Conservation (phyloP, 2,329 filamentous ascomycete genomes). For the Epichloe elymi region DNA sequence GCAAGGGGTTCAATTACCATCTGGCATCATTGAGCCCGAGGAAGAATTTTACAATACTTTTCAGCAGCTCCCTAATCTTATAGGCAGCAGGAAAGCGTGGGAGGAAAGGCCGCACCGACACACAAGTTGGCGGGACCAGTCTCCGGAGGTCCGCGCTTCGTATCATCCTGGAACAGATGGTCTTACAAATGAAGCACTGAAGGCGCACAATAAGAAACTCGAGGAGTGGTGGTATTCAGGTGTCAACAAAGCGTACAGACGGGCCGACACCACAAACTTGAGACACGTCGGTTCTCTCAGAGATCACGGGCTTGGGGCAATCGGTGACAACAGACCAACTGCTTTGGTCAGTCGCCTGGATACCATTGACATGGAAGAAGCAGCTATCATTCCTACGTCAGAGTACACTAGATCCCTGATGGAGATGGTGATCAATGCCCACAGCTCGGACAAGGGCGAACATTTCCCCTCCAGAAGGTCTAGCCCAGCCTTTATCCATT, state of each 20-base stretch:
- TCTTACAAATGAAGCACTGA: constrained; percentile 12
- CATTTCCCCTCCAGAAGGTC: neutral
- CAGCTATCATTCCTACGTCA: neutral
- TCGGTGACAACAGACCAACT: constrained; percentile 1
- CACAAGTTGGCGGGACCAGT: constrained; percentile 1
- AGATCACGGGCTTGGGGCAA: neutral
- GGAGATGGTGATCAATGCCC: neutral
- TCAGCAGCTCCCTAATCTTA: neutral
- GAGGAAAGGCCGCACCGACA: neutral
- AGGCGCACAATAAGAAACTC: constrained; percentile 1
- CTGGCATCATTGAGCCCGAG: neutral
- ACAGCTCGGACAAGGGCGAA: neutral
- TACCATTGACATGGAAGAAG: neutral
- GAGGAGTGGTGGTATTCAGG: constrained; percentile 7
- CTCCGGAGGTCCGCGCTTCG: neutral
- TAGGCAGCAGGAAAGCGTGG: neutral
- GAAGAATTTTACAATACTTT: neutral
- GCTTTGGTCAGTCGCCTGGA: neutral
- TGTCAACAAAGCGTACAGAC: neutral
- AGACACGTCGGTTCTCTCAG: neutral
- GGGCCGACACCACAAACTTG: neutral
- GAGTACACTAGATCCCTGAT: constrained; percentile 1
- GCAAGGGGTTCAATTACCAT: neutral
- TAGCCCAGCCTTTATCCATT: neutral
- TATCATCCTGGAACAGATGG: constrained; percentile 10